Conservation (phyloP, 73 alveolate genomes). For the Paraurostyla sp. region DNA sequence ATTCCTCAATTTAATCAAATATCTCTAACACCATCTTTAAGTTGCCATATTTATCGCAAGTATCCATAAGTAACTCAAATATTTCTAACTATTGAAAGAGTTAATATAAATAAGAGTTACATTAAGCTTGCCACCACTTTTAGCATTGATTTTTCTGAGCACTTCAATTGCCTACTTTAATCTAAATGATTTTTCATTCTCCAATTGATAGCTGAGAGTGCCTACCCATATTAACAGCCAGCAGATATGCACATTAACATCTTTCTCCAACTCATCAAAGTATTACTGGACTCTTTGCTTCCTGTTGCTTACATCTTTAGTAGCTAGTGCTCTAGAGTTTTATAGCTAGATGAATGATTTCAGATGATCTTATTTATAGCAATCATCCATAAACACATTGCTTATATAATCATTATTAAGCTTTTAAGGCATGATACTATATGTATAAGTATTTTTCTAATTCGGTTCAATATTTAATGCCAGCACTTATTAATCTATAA, state of each 20-base stretch:
- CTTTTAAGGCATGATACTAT: conserved; percentile 1
- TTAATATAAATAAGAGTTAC: background rate
- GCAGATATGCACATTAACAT: conserved; percentile 31
- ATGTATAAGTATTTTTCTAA: background rate
- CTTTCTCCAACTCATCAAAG: conserved; percentile 38
- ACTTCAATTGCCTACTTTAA: conserved; percentile 59
- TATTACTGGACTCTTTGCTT: conserved; percentile 24
- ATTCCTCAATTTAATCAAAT: conserved; percentile 12
- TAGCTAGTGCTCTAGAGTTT: background rate
- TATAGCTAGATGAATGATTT: background rate
- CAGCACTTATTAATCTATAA: background rate
- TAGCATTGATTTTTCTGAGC: conserved; percentile 34
- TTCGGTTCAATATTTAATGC: background rate
- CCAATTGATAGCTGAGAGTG: conserved; percentile 45
- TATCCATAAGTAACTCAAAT: conserved; percentile 54
- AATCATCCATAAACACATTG: background rate
- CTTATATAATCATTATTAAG: background rate
- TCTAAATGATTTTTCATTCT: conserved; percentile 56
- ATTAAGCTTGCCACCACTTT: conserved; percentile 43
- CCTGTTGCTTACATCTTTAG: conserved; percentile 1
- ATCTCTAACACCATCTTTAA: conserved; percentile 60
- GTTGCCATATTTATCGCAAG: conserved; percentile 56
- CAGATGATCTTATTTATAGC: background rate
- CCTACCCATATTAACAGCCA: conserved; percentile 64
- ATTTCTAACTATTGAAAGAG: conserved; percentile 37